Percentiles rank a stretch among this genome's conserved stretches.
These are phyloP conservation scores for Thelonectria rubi DNA, from an alignment of 2,329 filamentous ascomycete species.

Conservation along the genomic window DNA sequence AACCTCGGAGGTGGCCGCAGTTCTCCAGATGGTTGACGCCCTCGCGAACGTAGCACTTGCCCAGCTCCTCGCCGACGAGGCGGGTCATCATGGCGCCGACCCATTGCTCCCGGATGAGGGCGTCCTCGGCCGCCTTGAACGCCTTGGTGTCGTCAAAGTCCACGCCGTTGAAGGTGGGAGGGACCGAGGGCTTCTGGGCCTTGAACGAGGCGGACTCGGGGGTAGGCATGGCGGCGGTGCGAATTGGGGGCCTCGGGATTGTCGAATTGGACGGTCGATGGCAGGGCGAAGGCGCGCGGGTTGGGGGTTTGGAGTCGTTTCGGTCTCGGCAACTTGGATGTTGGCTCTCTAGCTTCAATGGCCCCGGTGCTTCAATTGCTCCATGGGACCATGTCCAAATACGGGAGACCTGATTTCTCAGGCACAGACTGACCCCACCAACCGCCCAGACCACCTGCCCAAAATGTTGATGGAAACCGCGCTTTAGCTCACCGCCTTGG, in stretches of 20 bases:
- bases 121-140: slow-evolving; percentile 84
- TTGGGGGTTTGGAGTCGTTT: slow-evolving; percentile 29
- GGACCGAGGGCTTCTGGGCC: slow-evolving; percentile 83
- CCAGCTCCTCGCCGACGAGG: slow-evolving; percentile 81
- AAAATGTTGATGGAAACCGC: slow-evolving; percentile 20
- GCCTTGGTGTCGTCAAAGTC: slow-evolving; percentile 85
- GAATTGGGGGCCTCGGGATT: slow-evolving; percentile 25
- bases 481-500: slow-evolving; percentile 48
- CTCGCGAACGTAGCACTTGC: slow-evolving; percentile 85
- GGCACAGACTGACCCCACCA: slow-evolving; percentile 34
- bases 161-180: slow-evolving; percentile 85
- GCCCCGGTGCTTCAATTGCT: slow-evolving; percentile 42
- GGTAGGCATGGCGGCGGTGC: slow-evolving; percentile 71
- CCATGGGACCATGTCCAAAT: slow-evolving; percentile 40
- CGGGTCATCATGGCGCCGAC: slow-evolving; percentile 89
- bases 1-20: slow-evolving; percentile 83
- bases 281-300: slow-evolving; percentile 30
- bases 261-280: slow-evolving; percentile 23
- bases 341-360: slow-evolving; percentile 37
- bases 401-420: slow-evolving; percentile 43
- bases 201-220: slow-evolving; percentile 85
- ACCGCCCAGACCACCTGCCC: slow-evolving; percentile 35
- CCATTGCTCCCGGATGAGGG: slow-evolving; percentile 87
- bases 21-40: slow-evolving; percentile 91
- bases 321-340: slow-evolving; percentile 40